Conservation (phyloP, 441 rosid genomes). For the Jatropha multifida region DNA sequence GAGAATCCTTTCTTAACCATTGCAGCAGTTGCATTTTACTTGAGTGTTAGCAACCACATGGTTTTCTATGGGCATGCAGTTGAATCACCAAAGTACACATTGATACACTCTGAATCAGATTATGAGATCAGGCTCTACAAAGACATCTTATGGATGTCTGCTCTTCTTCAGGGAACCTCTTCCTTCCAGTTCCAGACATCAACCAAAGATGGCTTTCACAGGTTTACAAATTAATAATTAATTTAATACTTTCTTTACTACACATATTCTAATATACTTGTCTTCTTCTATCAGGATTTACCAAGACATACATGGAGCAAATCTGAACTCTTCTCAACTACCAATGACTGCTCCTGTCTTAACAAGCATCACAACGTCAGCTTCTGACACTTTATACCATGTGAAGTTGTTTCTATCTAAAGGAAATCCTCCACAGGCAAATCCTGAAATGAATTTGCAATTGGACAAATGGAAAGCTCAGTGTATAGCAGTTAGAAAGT, state of each 20-base stretch:
- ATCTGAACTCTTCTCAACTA: constrained; percentile 31
- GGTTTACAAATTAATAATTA: constrained; percentile 23
- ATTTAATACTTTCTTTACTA: too few relatives aligned
- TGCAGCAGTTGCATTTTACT: not conserved
- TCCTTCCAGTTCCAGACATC: constrained; percentile 42
- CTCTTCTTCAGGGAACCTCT: constrained; percentile 33
- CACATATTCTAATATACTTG: not conserved
- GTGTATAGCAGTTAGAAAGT: constrained; percentile 41
- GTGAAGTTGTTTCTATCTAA: constrained; percentile 29
- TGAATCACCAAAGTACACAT: constrained; percentile 42
- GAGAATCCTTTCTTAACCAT: not conserved
- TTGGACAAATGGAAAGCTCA: constrained; percentile 36
- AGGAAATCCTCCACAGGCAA: constrained; percentile 36
- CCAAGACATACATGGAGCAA: constrained; percentile 44
- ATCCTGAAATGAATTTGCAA: constrained; percentile 40
- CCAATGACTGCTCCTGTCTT: constrained; percentile 44
- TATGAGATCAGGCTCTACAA: constrained; percentile 45
- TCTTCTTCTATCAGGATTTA: constrained; percentile 35
- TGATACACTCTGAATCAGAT: constrained; percentile 33
- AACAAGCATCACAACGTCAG: constrained; percentile 29
- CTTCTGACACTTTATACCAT: constrained; percentile 15
- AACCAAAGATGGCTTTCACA: constrained; percentile 50
- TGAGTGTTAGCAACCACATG: not conserved
- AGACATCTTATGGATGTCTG: constrained; percentile 37
- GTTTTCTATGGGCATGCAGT: constrained; percentile 20